Conservation (phyloP, 169 alveolate species). For the Cryptosporidium felis region DNA sequence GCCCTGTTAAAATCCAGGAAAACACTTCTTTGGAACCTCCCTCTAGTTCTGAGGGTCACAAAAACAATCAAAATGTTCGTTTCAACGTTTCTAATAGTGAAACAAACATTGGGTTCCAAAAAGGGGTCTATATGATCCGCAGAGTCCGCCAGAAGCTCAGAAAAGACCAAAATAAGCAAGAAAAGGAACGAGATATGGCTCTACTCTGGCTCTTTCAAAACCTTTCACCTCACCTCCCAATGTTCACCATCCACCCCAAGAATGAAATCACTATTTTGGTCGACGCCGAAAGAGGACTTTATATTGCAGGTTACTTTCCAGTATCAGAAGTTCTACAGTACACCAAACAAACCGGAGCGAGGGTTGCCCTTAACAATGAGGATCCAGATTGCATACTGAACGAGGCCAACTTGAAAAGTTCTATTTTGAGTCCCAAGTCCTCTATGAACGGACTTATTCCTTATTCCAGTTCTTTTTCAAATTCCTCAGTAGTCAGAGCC, state of each 20-base stretch:
- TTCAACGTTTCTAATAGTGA: slow-evolving; percentile 49
- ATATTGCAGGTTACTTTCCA: slow-evolving; percentile 42
- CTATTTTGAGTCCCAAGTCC: slow-evolving; percentile 67
- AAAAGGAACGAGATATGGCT: slow-evolving; percentile 74
- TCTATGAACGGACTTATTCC: slow-evolving; percentile 64
- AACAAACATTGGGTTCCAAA: slow-evolving; percentile 9
- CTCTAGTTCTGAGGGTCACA: slow-evolving; percentile 65
- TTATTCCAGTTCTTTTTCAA: slow-evolving; percentile 35
- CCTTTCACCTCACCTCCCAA: slow-evolving; percentile 82
- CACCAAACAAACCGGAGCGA: slow-evolving; percentile 48
- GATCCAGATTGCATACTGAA: slow-evolving; percentile 13
- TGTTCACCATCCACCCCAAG: slow-evolving; percentile 78
- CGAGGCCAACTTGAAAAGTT: slow-evolving; percentile 70
- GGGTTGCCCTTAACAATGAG: slow-evolving; percentile 27
- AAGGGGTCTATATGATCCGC: slow-evolving; percentile 43
- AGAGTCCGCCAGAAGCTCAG: slow-evolving; percentile 29
- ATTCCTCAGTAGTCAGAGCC: slow-evolving; percentile 52
- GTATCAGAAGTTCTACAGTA: slow-evolving; percentile 41
- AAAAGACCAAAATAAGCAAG: slow-evolving; percentile 71
- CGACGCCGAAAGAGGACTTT: slow-evolving; percentile 82
- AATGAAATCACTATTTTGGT: slow-evolving; percentile 81
- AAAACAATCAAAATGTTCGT: slow-evolving; percentile 32
- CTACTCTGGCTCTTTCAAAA: slow-evolving; percentile 73
- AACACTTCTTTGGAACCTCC: slow-evolving; percentile 53
- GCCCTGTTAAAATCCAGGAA: too few species aligned